Evolutionary conservation across 2,329 filamentous ascomycete genomes (phyloP).

Genomic region (Fusarium subtropicale): DNA sequence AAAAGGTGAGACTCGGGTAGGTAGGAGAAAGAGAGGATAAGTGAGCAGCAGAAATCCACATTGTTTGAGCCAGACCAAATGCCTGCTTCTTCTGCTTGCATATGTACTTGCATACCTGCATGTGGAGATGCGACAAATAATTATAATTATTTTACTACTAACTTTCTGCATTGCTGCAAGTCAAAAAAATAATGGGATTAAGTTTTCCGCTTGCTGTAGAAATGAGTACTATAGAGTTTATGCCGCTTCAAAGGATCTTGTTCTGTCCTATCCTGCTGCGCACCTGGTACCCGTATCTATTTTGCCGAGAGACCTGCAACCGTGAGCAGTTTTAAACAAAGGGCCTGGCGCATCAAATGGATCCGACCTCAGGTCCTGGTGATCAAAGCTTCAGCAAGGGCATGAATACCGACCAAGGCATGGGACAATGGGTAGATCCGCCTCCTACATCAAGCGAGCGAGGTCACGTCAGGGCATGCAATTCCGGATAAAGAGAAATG

Average conservation of each 20-base stretch:
- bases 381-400: constrained; percentile 18
- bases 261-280: background rate
- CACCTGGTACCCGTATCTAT: background rate
- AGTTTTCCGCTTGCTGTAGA: background rate
- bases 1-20: constrained; percentile 24
- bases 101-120: constrained; percentile 9
- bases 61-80: constrained; percentile 24
- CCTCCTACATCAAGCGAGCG: constrained; percentile 6
- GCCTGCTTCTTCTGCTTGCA: constrained; percentile 4
- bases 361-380: constrained; percentile 19
- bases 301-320: constrained; percentile 19
- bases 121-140: constrained; percentile 23
- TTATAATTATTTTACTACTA: constrained; percentile 10
- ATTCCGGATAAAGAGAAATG: background rate
- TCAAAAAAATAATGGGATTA: background rate
- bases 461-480: constrained; percentile 4
- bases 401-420: background rate
- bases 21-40: constrained; percentile 14
- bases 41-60: constrained; percentile 9
- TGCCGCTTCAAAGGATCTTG: background rate
- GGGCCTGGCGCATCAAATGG: constrained; percentile 19
- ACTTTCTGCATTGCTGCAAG: constrained; percentile 7
- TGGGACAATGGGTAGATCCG: constrained; percentile 16
- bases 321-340: constrained; percentile 18
- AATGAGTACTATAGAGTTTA: background rate